phyloP scores from a whole-genome alignment of 345 rosid genomes.

The Linum lewisii region DNA sequence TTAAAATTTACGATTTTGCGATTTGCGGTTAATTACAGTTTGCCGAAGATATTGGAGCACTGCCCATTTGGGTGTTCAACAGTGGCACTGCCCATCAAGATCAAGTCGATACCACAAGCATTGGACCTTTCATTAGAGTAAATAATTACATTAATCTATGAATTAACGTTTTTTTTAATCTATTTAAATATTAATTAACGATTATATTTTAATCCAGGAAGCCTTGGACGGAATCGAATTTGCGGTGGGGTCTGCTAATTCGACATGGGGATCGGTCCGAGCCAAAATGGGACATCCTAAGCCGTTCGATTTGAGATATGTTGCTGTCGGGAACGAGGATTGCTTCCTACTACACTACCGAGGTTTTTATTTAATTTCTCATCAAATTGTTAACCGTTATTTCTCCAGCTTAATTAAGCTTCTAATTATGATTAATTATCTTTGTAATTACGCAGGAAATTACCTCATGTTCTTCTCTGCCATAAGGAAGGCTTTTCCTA shows the following conservation, averaged over 20 bases:
- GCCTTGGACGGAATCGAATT: not conserved
- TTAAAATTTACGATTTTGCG: too few relatives aligned
- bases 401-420: not conserved
- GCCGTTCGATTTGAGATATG: conserved; percentile 5
- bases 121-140: not conserved
- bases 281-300: not conserved
- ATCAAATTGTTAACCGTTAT: not conserved
- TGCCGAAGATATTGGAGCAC: not conserved
- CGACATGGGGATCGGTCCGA: not conserved
- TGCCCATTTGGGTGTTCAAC: conserved; percentile 5
- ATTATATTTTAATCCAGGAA: not conserved
- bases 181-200: not conserved
- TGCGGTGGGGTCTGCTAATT: not conserved
- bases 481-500: not conserved
- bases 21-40: not conserved
- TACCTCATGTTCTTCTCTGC: conserved; percentile 3
- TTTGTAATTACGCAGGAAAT: not conserved
- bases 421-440: not conserved
- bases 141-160: not conserved
- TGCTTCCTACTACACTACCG: not conserved
- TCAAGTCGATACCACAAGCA: not conserved
- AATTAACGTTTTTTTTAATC: not conserved
- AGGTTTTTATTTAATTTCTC: not conserved
- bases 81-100: not conserved
- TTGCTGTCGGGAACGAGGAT: conserved; percentile 4